A percentile compares a stretch with the other conserved stretches of the same genome.
These are phyloP conservation scores for Solanum neorickii DNA, from an alignment of 257 asterid genomes.

Conservation along the genomic window DNA sequence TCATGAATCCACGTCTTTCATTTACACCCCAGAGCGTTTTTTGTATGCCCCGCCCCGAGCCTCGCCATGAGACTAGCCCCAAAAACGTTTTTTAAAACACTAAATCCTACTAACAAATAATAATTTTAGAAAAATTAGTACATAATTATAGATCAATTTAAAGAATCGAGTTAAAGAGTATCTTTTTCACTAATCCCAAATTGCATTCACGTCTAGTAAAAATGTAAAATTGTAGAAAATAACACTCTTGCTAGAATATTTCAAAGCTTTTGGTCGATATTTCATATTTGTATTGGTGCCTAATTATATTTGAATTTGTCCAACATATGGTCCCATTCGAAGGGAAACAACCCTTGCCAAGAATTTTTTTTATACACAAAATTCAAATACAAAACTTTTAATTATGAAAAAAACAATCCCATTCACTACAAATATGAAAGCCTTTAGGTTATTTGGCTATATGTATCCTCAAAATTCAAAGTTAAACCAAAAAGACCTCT, in stretches of 20 bases:
- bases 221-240: background rate
- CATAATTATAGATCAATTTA: background rate
- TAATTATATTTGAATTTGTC: too few species aligned
- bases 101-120: background rate
- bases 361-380: fast-evolving
- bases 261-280: too few species aligned
- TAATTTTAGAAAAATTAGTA: background rate
- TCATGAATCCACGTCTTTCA: too few species aligned
- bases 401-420: too few species aligned
- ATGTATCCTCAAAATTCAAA: background rate
- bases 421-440: too few species aligned
- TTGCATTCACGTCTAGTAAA: background rate
- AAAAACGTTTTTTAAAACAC: too few species aligned
- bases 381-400: too few species aligned
- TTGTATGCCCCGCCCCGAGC: too few species aligned
- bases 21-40: too few species aligned
- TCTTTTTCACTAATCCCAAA: background rate
- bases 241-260: background rate
- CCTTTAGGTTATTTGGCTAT: background rate
- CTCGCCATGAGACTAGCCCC: fast-evolving
- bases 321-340: fast-evolving
- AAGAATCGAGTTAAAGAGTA: background rate
- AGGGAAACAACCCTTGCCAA: too few species aligned
- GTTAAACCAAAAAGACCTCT: background rate
- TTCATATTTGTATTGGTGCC: fast-evolving